Evolutionary conservation across 129 eudicot genomes (phyloP), one percentile per base, ranked within the genome.

Genomic region (Sambucus nigra): DNA sequence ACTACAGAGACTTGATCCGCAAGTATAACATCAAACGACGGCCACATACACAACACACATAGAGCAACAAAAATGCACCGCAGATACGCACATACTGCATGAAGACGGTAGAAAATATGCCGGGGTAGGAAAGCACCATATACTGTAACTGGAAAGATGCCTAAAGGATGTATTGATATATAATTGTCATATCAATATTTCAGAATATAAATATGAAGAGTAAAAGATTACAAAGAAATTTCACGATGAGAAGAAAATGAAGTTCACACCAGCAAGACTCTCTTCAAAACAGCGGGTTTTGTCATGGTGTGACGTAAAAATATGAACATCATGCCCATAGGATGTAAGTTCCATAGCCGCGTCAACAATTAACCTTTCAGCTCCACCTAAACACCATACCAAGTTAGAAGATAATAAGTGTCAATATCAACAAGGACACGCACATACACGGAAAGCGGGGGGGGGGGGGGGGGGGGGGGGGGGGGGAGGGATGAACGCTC

Each of bases 361-460:
- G 59, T 91, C 99, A 55, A 91, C 99, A 76, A 91, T 76, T 73
- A 91, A 67, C 62, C 99, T 86, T 60, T 91, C 99, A n/a, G 99
- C 99, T 69, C 99, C 95, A 59, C 99, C 95, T 91, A 41, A 26
- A 25, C 14, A 74, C 29, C 38, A 48, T 0, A 12, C 51, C 23
- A 69, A 21, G 7, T 18, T 0, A 35, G 16, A 9, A 35, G 28
- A 47, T 59, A 2, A 49, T 54, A 53, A 28, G 41, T 38, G 51
- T 0, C 17, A 7, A 15, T 35, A 35, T 7, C 1, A 22, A 28
- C 23, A 42, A 25, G 51, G 17, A 61, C 13, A 9, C 3, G 15
- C 25, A 8, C 20, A 1, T 5, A 14, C 13, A 26, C 13, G 25
- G 23, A 20, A n/a, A 23, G 33, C 5, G 19, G 25, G 6, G 2